Evolutionary conservation across 2,329 filamentous ascomycete species (phyloP).

Genomic region (Aureobasidium sp.): DNA sequence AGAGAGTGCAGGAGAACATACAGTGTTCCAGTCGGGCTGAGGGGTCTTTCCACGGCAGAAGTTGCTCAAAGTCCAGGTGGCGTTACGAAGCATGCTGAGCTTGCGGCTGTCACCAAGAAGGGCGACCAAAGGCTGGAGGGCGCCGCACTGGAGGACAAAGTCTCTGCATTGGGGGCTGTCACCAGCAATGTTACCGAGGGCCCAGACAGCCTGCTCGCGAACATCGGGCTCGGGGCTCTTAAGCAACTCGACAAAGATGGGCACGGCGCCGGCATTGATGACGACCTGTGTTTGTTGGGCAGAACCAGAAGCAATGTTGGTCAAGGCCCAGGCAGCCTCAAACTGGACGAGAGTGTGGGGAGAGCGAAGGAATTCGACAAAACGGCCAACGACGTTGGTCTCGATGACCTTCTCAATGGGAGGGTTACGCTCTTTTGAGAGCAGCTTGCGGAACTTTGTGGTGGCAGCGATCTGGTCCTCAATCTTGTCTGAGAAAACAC

Average conservation of each 20-base stretch:
- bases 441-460: conserved; percentile 95
- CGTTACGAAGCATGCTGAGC: conserved; percentile 97
- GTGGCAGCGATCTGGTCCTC: conserved; percentile 95
- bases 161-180: conserved; percentile 97
- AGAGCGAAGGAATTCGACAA: conserved; percentile 96
- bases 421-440: conserved; percentile 98
- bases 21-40: conserved; percentile 94
- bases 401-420: conserved; percentile 99
- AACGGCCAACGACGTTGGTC: conserved; percentile 93
- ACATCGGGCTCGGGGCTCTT: conserved; percentile 96
- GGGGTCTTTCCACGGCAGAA: conserved; percentile 99
- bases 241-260: conserved; percentile 95
- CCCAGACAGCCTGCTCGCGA: conserved; percentile 96
- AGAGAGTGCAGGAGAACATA: conserved; percentile 45
- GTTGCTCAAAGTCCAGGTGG: conserved; percentile 98
- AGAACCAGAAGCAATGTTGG: conserved; percentile 97
- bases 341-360: conserved; percentile 98
- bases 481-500: conserved; percentile 98
- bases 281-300: conserved; percentile 97
- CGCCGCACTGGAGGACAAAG: conserved; percentile 87
- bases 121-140: conserved; percentile 80
- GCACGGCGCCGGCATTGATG: conserved; percentile 94
- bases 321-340: conserved; percentile 96
- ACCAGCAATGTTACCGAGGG: conserved; percentile 95
- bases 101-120: conserved; percentile 96